Conservation (phyloP, 164 flowering plant species). For the Tetracentron sinense region DNA sequence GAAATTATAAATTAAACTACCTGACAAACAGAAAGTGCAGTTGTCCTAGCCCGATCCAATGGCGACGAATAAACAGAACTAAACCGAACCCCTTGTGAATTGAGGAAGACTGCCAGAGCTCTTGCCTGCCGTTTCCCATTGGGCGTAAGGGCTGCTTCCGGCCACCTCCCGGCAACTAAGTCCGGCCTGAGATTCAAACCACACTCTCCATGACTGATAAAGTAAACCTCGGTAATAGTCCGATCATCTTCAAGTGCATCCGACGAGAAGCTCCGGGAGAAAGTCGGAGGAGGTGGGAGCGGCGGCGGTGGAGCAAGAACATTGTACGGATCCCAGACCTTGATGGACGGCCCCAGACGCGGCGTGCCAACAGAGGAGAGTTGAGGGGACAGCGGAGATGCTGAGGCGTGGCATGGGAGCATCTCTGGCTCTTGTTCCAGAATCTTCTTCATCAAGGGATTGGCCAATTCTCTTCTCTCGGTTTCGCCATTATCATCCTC, state of each 20-base stretch:
- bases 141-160: slow-evolving; percentile 54
- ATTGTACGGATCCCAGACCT: slow-evolving; percentile 98
- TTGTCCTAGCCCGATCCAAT: slow-evolving; percentile 71
- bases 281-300: slow-evolving; percentile 28
- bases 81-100: slow-evolving; percentile 78
- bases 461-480: slow-evolving; percentile 18
- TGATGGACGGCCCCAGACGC: slow-evolving; percentile 77
- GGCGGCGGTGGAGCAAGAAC: slow-evolving; percentile 78
- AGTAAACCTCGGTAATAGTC: slow-evolving; percentile 50
- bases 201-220: slow-evolving; percentile 84
- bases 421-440: slow-evolving; percentile 97
- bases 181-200: slow-evolving; percentile 73
- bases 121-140: slow-evolving; percentile 90
- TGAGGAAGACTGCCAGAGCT: slow-evolving; percentile 87
- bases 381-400: slow-evolving; percentile 40
- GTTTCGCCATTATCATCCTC: slow-evolving; percentile 32
- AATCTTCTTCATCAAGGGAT: slow-evolving; percentile 59
- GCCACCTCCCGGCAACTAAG: slow-evolving; percentile 81
- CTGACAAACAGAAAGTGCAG: slow-evolving; percentile 83
- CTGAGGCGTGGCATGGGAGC: slow-evolving; percentile 41
- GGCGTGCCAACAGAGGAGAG: slow-evolving; percentile 68
- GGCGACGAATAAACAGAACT: slow-evolving; percentile 80
- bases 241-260: slow-evolving; percentile 43
- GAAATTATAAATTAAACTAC: slow-evolving; percentile 26
- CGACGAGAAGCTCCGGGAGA: slow-evolving; percentile 15